Conservation (phyloP, 495 filamentous ascomycete species). For the Aspergillus homomorphus region DNA sequence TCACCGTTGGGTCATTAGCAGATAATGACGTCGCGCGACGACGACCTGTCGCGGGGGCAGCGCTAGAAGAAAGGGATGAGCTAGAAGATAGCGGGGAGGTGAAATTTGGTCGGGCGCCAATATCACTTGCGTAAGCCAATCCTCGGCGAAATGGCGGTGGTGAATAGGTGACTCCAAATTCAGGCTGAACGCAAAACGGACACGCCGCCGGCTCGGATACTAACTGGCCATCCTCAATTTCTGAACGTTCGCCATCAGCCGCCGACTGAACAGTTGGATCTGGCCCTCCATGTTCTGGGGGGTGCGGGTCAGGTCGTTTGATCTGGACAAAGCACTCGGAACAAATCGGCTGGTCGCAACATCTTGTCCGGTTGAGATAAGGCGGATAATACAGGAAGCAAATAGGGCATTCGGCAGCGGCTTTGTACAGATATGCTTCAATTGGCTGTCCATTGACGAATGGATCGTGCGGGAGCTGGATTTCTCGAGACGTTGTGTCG, state of each 20-base stretch:
- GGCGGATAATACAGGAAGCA: slow-evolving; percentile 96
- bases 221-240: slow-evolving; percentile 59
- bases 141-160: slow-evolving; percentile 86
- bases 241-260: slow-evolving; percentile 32
- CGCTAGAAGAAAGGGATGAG: slow-evolving; percentile 45
- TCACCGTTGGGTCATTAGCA: slow-evolving; percentile 72
- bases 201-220: slow-evolving; percentile 91
- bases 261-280: slow-evolving; percentile 46
- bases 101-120: slow-evolving; percentile 40
- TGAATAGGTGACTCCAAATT: slow-evolving; percentile 92
- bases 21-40: slow-evolving; percentile 81
- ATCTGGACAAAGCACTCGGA: slow-evolving; percentile 99
- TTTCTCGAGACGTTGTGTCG: slow-evolving; percentile 72
- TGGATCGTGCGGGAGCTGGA: slow-evolving; percentile 76
- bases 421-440: slow-evolving; percentile 90
- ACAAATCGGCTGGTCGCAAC: slow-evolving; percentile 95
- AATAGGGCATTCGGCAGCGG: slow-evolving; percentile 87
- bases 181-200: slow-evolving; percentile 91
- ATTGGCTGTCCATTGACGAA: slow-evolving; percentile 89
- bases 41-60: slow-evolving; percentile 39
- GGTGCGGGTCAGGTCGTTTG: slow-evolving; percentile 92
- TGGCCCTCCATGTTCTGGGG: slow-evolving; percentile 75
- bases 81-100: slow-evolving; percentile 73
- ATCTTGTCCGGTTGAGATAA: slow-evolving; percentile 91
- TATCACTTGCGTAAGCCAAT: slow-evolving; percentile 61